Conservation (phyloP, 2,329 filamentous ascomycete genomes). For the Trichoderma sp. region DNA sequence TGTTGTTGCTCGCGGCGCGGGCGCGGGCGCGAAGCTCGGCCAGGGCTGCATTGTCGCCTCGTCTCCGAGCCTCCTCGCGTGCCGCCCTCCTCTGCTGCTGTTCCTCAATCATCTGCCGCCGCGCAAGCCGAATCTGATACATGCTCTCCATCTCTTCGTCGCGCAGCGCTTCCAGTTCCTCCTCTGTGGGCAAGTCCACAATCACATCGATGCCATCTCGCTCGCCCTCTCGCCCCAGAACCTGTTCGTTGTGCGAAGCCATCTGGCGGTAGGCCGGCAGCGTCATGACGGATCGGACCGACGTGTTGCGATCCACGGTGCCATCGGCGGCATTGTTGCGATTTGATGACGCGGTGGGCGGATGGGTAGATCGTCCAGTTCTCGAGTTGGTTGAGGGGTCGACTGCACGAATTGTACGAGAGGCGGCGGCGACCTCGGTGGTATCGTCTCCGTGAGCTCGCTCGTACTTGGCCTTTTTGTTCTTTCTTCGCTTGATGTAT, state of each 20-base stretch:
- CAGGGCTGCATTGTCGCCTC: constrained; percentile 71
- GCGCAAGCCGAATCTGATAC: constrained; percentile 82
- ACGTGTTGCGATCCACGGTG: constrained; percentile 76
- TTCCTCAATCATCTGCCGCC: constrained; percentile 74
- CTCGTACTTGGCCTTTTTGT: constrained; percentile 36
- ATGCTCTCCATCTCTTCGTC: constrained; percentile 92
- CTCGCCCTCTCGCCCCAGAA: constrained; percentile 87
- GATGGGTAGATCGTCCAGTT: constrained; percentile 4
- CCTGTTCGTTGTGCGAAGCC: constrained; percentile 73
- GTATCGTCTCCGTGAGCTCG: constrained; percentile 39
- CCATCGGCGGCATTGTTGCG: constrained; percentile 37
- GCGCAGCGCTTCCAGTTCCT: constrained; percentile 75
- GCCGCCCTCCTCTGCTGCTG: constrained; percentile 73
- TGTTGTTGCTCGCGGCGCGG: constrained; percentile 46
- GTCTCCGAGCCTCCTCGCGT: constrained; percentile 69
- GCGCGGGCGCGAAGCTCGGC: constrained; percentile 64
- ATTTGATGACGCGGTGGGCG: constrained; percentile 10
- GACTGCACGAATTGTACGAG: constrained; percentile 33
- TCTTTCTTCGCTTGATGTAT: constrained; percentile 29
- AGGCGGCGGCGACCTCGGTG: constrained; percentile 29
- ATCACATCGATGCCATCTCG: constrained; percentile 89
- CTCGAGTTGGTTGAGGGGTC: constrained; percentile 30
- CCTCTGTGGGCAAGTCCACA: constrained; percentile 77
- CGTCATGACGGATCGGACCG: constrained; percentile 91
- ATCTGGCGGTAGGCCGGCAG: constrained; percentile 79